phyloP scores from a whole-genome alignment of 768 basidiomycete species.

The Termitomyces sp. region DNA sequence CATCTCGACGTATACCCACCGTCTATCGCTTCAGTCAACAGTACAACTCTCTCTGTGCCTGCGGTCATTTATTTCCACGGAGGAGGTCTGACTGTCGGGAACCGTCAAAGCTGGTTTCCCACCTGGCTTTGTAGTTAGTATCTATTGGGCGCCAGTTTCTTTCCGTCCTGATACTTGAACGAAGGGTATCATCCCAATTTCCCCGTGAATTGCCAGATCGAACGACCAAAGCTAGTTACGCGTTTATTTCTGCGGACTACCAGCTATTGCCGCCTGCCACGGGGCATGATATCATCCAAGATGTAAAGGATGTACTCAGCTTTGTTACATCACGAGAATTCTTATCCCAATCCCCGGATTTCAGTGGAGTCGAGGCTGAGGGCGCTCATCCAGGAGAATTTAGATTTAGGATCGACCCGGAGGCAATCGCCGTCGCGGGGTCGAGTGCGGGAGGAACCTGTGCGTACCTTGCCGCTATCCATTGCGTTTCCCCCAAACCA shows the following conservation, averaged over 20 bases:
- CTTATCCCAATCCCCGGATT: conserved; percentile 6
- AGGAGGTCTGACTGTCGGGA: conserved; percentile 59
- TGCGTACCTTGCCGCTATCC: conserved; percentile 54
- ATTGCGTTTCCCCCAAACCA: conserved; percentile 44
- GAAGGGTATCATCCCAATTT: not conserved
- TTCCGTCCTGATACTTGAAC: conserved; percentile 12
- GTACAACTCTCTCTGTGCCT: conserved; percentile 16
- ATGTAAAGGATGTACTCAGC: conserved; percentile 50
- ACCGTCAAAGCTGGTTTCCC: conserved; percentile 58
- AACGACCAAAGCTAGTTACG: conserved; percentile 39
- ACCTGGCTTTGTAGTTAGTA: conserved; percentile 54
- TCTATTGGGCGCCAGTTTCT: not conserved
- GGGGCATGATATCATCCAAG: conserved; percentile 52
- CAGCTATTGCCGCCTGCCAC: conserved; percentile 50
- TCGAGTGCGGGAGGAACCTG: conserved; percentile 61
- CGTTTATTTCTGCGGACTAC: conserved; percentile 63
- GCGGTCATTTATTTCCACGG: conserved; percentile 44
- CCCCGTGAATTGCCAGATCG: conserved; percentile 33
- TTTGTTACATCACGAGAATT: conserved; percentile 32
- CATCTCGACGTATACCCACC: conserved; percentile 21
- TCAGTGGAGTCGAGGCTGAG: not conserved
- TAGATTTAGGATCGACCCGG: conserved; percentile 33
- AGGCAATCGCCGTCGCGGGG: conserved; percentile 48
- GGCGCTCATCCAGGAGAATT: not conserved
- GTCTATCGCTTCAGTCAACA: not conserved